Evolutionary conservation across 2,329 filamentous ascomycete species (phyloP).

Genomic region (Dothidotthia symphoricarpi): DNA sequence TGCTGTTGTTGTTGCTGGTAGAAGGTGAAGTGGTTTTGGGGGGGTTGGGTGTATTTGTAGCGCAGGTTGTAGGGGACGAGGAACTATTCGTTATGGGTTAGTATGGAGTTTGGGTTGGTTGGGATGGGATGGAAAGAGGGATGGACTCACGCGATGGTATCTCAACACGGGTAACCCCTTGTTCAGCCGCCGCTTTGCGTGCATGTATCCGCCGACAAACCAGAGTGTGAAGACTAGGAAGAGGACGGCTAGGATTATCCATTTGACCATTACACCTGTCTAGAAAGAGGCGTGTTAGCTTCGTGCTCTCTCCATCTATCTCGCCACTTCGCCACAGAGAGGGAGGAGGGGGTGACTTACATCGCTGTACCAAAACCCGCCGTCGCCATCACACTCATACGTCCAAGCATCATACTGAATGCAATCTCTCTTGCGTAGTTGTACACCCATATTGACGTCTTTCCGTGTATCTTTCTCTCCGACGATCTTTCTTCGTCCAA

Average conservation of each 20-base stretch:
- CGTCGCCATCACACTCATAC: slow-evolving; percentile 29
- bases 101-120: not conserved
- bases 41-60: slow-evolving; percentile 31
- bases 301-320: too few relatives aligned
- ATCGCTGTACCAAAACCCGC: slow-evolving; percentile 36
- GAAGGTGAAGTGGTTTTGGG: slow-evolving; percentile 42
- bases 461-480: not conserved
- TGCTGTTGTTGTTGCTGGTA: slow-evolving; percentile 34
- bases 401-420: slow-evolving; percentile 25
- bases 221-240: slow-evolving; percentile 59
- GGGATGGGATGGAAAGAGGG: not conserved
- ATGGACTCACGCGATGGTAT: slow-evolving; percentile 61
- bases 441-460: slow-evolving; percentile 24
- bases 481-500: slow-evolving; percentile 1
- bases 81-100: slow-evolving; percentile 31
- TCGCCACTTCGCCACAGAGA: not conserved
- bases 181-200: slow-evolving; percentile 65
- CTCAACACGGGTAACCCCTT: slow-evolving; percentile 64
- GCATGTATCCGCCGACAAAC: slow-evolving; percentile 66
- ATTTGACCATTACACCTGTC: slow-evolving; percentile 67
- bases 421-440: slow-evolving; percentile 26
- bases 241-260: slow-evolving; percentile 65
- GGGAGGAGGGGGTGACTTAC: slow-evolving; percentile 16
- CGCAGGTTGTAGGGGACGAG: slow-evolving; percentile 44
- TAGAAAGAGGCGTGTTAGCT: slow-evolving; percentile 31